A percentile compares a stretch with the other conserved stretches of the same genome.
Evolutionary conservation across 2,329 filamentous ascomycete species (phyloP).

Genomic region (Cercospora citrullina): DNA sequence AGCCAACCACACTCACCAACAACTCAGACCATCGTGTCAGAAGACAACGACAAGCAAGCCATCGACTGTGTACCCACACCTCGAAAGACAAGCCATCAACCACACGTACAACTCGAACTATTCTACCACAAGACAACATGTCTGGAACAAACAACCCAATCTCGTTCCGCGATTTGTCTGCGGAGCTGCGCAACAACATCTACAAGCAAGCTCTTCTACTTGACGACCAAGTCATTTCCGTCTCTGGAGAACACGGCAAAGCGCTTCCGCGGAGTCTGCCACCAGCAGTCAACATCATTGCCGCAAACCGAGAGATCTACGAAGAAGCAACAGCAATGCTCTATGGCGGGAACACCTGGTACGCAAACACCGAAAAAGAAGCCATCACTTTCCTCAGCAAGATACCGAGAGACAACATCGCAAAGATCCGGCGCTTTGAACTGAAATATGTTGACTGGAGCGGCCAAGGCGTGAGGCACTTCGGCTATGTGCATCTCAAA

Average conservation of each 20-base stretch:
- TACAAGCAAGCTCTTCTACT: slow-evolving; percentile 7
- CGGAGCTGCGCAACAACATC: background rate
- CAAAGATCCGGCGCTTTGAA: background rate
- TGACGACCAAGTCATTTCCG: background rate
- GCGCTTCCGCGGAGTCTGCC: slow-evolving; percentile 4
- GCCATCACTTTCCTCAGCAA: background rate
- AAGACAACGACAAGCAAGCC: background rate
- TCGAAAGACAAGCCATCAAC: background rate
- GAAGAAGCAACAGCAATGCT: background rate
- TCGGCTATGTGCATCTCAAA: background rate
- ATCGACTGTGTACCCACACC: background rate
- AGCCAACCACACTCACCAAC: background rate
- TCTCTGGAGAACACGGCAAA: background rate
- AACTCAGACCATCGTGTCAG: background rate
- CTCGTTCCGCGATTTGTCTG: background rate
- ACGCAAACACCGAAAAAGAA: background rate
- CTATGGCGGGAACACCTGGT: slow-evolving; percentile 4
- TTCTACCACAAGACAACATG: background rate
- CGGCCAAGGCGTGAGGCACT: background rate
- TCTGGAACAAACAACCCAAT: background rate
- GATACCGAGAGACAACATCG: background rate
- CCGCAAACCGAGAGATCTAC: slow-evolving; percentile 4
- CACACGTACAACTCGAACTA: background rate
- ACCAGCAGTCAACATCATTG: background rate
- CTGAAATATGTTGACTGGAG: background rate